Evolutionary conservation across 768 basidiomycete species (phyloP), one percentile per base, ranked within the genome.

Genomic region (Naganishia antarctica): DNA sequence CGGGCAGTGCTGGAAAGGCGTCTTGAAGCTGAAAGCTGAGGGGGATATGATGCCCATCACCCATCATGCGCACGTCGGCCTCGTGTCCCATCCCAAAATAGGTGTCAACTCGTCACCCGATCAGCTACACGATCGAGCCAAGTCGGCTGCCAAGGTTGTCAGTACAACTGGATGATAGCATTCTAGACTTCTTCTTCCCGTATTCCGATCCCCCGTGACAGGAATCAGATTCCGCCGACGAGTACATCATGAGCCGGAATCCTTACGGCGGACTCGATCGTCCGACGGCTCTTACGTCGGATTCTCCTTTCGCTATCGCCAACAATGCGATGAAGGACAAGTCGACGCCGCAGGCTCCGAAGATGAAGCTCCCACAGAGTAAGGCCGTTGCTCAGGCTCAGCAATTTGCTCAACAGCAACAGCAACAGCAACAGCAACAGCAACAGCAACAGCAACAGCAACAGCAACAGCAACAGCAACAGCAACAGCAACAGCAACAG

Each of bases 291-390:
- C 61, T 63, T 18, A 28, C 44, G 4, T 67, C 66, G 2, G 72
- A 74, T 58, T 72, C 71, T n/a, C 73, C 73, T 13, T 72, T 74
- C 44, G 73, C 73, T 9, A 74, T 74, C 43, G 73, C 71, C 16
- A 71, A 71, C 49, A 60, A 69, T 50, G 76, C 74, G 6, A 67
- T 73, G 65, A 60, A 70, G 29, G 76, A 77, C 60, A 73, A 70
- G 4, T 71, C 71, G 0, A 68, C 66, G 13, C 76, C 76, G 25
- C 66, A 69, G 61, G 70, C 73, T 8, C 76, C 76, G 4, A 63
- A 66, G 34, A 72, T 70, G 68, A 75, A 74, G 59, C 66, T 66
- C 41, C 67, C 65, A 15, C 69, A 71, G 50, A 71, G 68, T 15
- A 71, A 69, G 31, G 73, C 70, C 3, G 67, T 67, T 16, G 63